Conservation (phyloP, 2,329 filamentous ascomycete species). For the Phaeomoniella chlamydospora region DNA sequence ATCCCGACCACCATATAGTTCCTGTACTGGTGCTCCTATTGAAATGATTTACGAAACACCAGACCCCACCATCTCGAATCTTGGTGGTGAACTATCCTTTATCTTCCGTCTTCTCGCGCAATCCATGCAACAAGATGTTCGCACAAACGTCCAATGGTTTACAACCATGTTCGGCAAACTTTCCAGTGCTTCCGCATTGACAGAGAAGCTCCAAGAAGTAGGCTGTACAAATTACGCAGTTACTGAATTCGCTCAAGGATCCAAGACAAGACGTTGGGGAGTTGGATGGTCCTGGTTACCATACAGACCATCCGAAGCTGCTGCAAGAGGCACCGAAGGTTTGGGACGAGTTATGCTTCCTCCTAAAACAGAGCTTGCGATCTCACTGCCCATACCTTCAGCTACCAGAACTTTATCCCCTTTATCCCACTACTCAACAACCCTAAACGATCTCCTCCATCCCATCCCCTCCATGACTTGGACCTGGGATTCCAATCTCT, state of each 20-base stretch:
- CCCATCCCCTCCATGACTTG: conserved; percentile 45
- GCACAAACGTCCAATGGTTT: conserved; percentile 58
- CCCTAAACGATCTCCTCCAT: neutral
- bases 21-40: conserved; percentile 56
- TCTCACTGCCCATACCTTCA: neutral
- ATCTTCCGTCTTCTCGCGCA: conserved; percentile 57
- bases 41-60: conserved; percentile 62
- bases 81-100: conserved; percentile 66
- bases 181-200: conserved; percentile 45
- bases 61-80: too few species aligned
- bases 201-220: conserved; percentile 39
- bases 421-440: conserved; percentile 3
- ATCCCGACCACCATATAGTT: conserved; percentile 49
- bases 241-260: conserved; percentile 63
- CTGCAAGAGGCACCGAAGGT: neutral
- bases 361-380: neutral
- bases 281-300: conserved; percentile 67
- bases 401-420: neutral
- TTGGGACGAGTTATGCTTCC: neutral
- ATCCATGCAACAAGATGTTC: conserved; percentile 30
- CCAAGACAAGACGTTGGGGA: conserved; percentile 70
- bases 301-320: neutral
- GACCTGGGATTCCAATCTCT: conserved; percentile 42
- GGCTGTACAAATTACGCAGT: conserved; percentile 67
- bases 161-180: conserved; percentile 81